Evolutionary conservation across 2,329 filamentous ascomycete genomes (phyloP).

Genomic region (Pseudogymnoascus sp.): DNA sequence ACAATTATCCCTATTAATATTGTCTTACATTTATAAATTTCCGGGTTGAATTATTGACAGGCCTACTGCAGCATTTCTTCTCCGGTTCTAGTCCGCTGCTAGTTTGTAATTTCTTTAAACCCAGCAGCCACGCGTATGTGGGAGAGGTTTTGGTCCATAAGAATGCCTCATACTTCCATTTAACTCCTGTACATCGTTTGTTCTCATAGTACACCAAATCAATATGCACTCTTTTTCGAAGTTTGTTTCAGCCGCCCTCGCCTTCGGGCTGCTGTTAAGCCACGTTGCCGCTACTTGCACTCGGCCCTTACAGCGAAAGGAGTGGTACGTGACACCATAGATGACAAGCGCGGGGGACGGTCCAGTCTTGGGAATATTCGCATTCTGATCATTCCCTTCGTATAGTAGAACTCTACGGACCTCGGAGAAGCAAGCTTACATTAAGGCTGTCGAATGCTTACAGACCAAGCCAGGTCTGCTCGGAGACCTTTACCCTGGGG

Average conservation of each 20-base stretch:
- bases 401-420: constrained; percentile 27
- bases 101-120: background rate
- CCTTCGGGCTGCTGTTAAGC: background rate
- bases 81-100: background rate
- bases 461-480: constrained; percentile 31
- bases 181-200: background rate
- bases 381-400: background rate
- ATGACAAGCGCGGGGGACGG: no score
- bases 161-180: background rate
- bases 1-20: background rate
- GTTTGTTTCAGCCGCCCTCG: background rate
- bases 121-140: background rate
- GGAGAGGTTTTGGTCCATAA: background rate
- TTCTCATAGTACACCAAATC: background rate
- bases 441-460: constrained; percentile 37
- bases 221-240: background rate
- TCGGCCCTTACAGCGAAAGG: background rate
- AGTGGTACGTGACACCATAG: background rate
- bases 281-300: background rate
- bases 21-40: background rate
- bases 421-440: constrained; percentile 33
- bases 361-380: background rate
- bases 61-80: background rate
- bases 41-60: background rate
- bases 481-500: constrained; percentile 31